Percentiles rank a stretch among this genome's conserved stretches.
Evolutionary conservation across 2,329 filamentous ascomycete genomes (phyloP).

Genomic region (Neofusicoccum umdonicola): DNA sequence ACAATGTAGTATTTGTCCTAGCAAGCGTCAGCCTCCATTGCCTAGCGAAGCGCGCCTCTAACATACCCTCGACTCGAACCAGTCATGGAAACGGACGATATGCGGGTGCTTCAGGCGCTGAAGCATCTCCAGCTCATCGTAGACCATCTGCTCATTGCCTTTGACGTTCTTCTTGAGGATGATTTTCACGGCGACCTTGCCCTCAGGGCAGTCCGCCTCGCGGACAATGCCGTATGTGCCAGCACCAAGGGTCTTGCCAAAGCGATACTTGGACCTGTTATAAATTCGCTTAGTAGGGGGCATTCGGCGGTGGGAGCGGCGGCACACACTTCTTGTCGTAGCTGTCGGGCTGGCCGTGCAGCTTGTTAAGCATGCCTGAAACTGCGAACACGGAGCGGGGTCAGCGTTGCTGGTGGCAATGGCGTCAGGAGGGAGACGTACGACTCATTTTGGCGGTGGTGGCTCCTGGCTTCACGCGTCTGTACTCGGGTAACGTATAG

Average conservation of each 20-base stretch:
- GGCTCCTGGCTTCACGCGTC: conserved; percentile 5
- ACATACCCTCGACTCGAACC: conserved; percentile 94
- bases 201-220: conserved; percentile 80
- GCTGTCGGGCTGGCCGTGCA: conserved; percentile 93
- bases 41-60: background rate
- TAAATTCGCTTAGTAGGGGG: conserved; percentile 21
- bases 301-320: background rate
- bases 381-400: conserved; percentile 53
- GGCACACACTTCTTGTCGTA: conserved; percentile 89
- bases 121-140: conserved; percentile 92
- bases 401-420: conserved; percentile 14
- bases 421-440: conserved; percentile 20
- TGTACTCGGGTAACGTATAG: conserved; percentile 22
- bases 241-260: conserved; percentile 90
- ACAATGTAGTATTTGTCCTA: conserved; percentile 99
- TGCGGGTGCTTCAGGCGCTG: conserved; percentile 88
- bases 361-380: conserved; percentile 87
- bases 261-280: conserved; percentile 76
- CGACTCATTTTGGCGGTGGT: conserved; percentile 35
- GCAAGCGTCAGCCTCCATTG: background rate
- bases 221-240: conserved; percentile 98
- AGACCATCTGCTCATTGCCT: conserved; percentile 97
- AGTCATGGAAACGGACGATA: conserved; percentile 96
- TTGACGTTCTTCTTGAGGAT: conserved; percentile 99
- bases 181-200: conserved; percentile 96